These are phyloP conservation scores for Tetradesmus lagerheimii DNA, from an alignment of 139 green algal genomes.

Conservation along the genomic window DNA sequence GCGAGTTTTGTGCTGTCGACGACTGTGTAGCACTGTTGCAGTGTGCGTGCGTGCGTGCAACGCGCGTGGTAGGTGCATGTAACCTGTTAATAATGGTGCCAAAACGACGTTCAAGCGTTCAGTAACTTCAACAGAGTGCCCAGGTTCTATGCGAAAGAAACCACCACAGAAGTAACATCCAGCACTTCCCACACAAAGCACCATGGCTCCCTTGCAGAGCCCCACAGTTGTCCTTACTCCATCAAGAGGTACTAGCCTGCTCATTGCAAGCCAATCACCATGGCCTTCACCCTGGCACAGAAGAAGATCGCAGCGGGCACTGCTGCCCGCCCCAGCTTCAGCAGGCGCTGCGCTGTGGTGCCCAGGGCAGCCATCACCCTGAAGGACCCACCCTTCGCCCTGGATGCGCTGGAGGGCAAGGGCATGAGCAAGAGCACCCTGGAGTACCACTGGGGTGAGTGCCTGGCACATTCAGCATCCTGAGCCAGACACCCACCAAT, in stretches of 20 bases:
- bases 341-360: conserved; percentile 45
- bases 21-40: not conserved
- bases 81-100: too few species aligned
- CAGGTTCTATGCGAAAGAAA: not conserved
- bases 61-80: not conserved
- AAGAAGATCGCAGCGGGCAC: conserved; percentile 16
- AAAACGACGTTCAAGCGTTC: too few species aligned
- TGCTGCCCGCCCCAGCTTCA: conserved; percentile 1
- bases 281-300: conserved; percentile 40
- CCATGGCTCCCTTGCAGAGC: not conserved
- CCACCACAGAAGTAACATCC: not conserved
- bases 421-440: conserved; percentile 78
- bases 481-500: not conserved
- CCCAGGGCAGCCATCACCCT: conserved; percentile 60
- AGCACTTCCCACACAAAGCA: not conserved
- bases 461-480: conserved; percentile 17
- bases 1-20: too few species aligned
- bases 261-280: not conserved
- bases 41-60: not conserved
- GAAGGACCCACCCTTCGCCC: conserved; percentile 66
- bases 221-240: not conserved
- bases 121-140: too few species aligned
- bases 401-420: conserved; percentile 82
- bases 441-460: conserved; percentile 95
- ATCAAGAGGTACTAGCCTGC: not conserved